A percentile compares a stretch with the other conserved stretches of the same genome.
Evolutionary conservation across 75 land plant species (phyloP).

Genomic region (Pinus tabuliformis): DNA sequence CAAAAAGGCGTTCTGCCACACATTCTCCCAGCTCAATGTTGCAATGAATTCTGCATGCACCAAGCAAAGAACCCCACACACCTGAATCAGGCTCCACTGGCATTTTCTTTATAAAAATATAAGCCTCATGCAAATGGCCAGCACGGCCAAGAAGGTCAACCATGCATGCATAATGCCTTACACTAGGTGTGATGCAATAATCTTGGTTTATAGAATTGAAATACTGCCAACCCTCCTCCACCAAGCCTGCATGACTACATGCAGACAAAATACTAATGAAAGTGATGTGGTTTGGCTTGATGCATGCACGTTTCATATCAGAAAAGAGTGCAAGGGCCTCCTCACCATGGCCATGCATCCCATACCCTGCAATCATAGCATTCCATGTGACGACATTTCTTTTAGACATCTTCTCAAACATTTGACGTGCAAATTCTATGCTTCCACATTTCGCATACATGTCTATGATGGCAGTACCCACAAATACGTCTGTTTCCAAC

Average conservation of each 20-base stretch:
- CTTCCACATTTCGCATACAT: constrained; percentile 76
- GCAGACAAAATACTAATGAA: constrained; percentile 33
- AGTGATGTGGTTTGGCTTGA: constrained; percentile 22
- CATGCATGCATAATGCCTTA: constrained; percentile 41
- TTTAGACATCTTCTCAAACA: constrained; percentile 30
- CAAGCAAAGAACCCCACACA: constrained; percentile 39
- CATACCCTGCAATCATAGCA: constrained; percentile 36
- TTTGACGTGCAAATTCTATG: constrained; percentile 26
- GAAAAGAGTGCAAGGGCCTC: constrained; percentile 31
- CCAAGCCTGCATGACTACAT: constrained; percentile 26
- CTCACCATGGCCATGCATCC: constrained; percentile 22
- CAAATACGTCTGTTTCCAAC: constrained; percentile 24
- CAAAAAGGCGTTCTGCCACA: too few species aligned
- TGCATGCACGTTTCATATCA: constrained; percentile 11
- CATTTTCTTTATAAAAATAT: constrained; percentile 34
- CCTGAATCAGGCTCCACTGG: constrained; percentile 30
- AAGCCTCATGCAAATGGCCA: constrained; percentile 34
- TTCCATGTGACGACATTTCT: constrained; percentile 52
- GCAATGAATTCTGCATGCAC: constrained; percentile 33
- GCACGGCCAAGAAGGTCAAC: constrained; percentile 44
- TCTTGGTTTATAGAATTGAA: constrained; percentile 22
- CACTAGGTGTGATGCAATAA: constrained; percentile 25
- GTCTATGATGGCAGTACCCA: constrained; percentile 35
- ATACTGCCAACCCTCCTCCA: constrained; percentile 19
- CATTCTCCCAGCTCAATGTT: constrained; percentile 30